Conservation (phyloP, 164 flowering plant species). For the Nelumbo lutea region DNA sequence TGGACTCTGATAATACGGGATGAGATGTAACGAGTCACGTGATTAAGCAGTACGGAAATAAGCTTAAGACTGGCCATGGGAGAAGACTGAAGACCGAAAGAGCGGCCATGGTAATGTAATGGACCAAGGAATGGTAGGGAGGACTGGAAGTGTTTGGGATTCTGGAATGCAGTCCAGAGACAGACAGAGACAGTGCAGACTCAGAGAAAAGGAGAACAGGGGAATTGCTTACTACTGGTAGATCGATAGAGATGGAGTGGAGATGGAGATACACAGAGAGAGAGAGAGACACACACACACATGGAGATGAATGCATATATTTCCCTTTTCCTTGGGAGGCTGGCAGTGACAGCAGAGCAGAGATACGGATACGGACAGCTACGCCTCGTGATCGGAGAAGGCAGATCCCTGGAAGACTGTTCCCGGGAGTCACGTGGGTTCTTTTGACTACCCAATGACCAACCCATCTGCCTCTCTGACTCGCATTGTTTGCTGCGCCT, state of each 20-base stretch:
- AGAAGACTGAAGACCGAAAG: neutral
- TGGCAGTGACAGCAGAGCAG: conserved; percentile 27
- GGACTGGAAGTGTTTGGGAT: too few relatives aligned
- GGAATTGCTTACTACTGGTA: neutral
- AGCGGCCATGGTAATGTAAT: too few relatives aligned
- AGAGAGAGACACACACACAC: neutral
- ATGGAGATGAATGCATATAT: neutral
- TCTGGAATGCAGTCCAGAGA: too few relatives aligned
- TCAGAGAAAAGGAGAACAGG: too few relatives aligned
- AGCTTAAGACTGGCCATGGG: neutral
- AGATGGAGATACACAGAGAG: neutral
- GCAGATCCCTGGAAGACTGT: conserved; percentile 78
- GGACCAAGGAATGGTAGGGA: too few relatives aligned
- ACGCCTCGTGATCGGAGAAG: conserved; percentile 83
- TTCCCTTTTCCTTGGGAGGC: conserved; percentile 52
- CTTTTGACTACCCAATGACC: conserved; percentile 74
- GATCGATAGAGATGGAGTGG: conserved; percentile 1
- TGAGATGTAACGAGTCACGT: neutral
- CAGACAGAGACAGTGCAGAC: too few relatives aligned
- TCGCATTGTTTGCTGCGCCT: conserved; percentile 25
- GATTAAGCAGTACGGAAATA: neutral
- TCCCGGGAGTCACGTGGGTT: conserved; percentile 85
- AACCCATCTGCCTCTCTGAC: conserved; percentile 22
- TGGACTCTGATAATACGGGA: neutral
- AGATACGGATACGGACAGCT: conserved; percentile 48